Evolutionary conservation across 257 asterid species (phyloP), one percentile per base, ranked within the genome.

Genomic region (Scutellaria baicalensis): DNA sequence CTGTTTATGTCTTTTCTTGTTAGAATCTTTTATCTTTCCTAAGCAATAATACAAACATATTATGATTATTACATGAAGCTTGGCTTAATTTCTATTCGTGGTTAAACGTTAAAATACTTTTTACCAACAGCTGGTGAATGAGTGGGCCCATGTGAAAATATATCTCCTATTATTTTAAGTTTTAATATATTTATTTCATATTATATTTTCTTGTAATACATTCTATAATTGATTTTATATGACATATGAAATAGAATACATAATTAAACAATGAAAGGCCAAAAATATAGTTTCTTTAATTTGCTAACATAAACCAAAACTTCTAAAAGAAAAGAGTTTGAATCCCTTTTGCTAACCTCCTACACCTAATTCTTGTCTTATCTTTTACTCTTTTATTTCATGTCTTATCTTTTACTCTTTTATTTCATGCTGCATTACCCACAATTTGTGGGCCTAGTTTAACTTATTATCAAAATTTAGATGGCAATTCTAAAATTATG

Each of bases 111-210:
- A 59, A 16, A 23, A n/a, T 17, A 64, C 47, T 50, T 77, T 70
- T 63, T 31, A 35, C 54, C 35, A 72, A 68, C 74, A 79, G 84
- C 82, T 82, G 79, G 61, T 73, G 31, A 5, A 49, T 14, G 33
- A 2, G 33, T 27, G 33, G 33, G 33, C 33, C 33, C 4, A n/a
- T 0, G 33, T 27, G 33, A 27, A 27, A 27, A 27, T n/a, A n/a
- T n/a, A n/a, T n/a, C n/a, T 27, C 33, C 2, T 27, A 27, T 27
- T 5, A 27, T 27, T 27, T 27, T 27, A 1, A 1, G 4, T 27
- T 27, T 27, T 1, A 27, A 5, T 27, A 27, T 2, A 2, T 27
- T 27, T 27, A 27, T 27, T 27, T 27, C 33, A 3, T 27, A 27
- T 27, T 27, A 1, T 27, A 27, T 27, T 2, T 44, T 6, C 1